phyloP scores from a whole-genome alignment of 192 early-diverging fungal genomes.

The Coemansia sp. region DNA sequence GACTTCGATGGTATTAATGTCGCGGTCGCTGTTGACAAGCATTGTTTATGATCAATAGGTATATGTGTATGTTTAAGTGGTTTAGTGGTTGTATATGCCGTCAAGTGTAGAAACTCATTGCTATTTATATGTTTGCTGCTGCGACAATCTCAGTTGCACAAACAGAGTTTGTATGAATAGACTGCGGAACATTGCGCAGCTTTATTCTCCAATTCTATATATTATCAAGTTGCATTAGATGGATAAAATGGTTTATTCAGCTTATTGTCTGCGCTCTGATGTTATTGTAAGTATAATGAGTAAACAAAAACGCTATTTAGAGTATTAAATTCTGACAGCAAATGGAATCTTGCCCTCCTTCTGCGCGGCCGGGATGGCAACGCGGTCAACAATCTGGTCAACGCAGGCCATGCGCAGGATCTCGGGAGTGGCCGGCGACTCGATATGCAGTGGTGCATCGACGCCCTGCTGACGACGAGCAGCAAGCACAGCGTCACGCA shows the following conservation, averaged over 20 bases:
- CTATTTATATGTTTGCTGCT: too few relatives aligned
- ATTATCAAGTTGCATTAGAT: neutral
- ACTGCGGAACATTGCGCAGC: too few relatives aligned
- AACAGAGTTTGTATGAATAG: too few relatives aligned
- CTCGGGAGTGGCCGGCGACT: conserved; percentile 78
- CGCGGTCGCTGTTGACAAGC: neutral
- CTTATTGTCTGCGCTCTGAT: neutral
- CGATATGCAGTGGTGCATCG: conserved; percentile 58
- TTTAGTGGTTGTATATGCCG: too few relatives aligned
- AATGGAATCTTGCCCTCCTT: conserved; percentile 35
- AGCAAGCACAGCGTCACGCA: conserved; percentile 72
- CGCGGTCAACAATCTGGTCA: conserved; percentile 57
- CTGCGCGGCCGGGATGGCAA: conserved; percentile 18
- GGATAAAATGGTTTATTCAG: neutral
- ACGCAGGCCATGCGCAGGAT: conserved; percentile 67
- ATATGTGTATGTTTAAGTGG: too few relatives aligned
- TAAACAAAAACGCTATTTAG: neutral
- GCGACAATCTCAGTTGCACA: too few relatives aligned
- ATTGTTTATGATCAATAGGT: too few relatives aligned
- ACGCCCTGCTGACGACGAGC: conserved; percentile 53
- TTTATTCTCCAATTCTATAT: neutral
- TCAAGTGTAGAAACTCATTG: too few relatives aligned
- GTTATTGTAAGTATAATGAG: neutral
- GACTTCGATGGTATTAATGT: neutral
- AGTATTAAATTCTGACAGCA: conserved; percentile 30